Evolutionary conservation across 352 stramenopile species (phyloP).

Genomic region (Phytophthora pini): DNA sequence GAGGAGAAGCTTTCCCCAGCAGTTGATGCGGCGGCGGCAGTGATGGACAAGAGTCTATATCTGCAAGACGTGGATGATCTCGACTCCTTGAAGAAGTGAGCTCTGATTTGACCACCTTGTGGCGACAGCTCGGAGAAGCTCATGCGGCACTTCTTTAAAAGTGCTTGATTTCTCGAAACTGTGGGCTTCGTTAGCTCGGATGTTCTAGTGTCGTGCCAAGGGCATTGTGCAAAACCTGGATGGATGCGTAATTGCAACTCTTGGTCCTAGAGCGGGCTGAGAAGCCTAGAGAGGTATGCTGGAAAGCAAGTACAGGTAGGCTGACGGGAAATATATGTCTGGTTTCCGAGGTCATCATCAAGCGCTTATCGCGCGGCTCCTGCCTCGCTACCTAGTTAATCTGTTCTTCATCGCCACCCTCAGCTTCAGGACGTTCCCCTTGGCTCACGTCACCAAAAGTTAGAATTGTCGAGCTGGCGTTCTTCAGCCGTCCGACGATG

Average conservation of each 20-base stretch:
- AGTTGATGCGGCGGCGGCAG: constrained; percentile 61
- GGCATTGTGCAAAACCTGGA: constrained; percentile 12
- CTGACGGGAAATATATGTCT: constrained; percentile 38
- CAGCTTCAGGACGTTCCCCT: constrained; percentile 16
- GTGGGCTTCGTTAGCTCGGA: constrained; percentile 14
- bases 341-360: constrained; percentile 20
- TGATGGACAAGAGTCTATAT: constrained; percentile 89
- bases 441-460: constrained; percentile 46
- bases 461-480: constrained; percentile 65
- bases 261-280: constrained; percentile 29
- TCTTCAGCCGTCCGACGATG: constrained; percentile 50
- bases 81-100: constrained; percentile 81
- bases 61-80: constrained; percentile 81
- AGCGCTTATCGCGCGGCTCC: background rate
- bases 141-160: constrained; percentile 19
- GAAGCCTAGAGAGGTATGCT: constrained; percentile 28
- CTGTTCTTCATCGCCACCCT: constrained; percentile 26
- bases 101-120: constrained; percentile 7
- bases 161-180: constrained; percentile 21
- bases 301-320: constrained; percentile 32
- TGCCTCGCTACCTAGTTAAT: constrained; percentile 26
- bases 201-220: constrained; percentile 21
- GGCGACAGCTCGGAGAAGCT: constrained; percentile 11
- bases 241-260: constrained; percentile 14
- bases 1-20: constrained; percentile 48